Evolutionary conservation across 2,329 filamentous ascomycete species (phyloP), one percentile per base, ranked within the genome.

Genomic region (Neopestalotiopsis rosae): DNA sequence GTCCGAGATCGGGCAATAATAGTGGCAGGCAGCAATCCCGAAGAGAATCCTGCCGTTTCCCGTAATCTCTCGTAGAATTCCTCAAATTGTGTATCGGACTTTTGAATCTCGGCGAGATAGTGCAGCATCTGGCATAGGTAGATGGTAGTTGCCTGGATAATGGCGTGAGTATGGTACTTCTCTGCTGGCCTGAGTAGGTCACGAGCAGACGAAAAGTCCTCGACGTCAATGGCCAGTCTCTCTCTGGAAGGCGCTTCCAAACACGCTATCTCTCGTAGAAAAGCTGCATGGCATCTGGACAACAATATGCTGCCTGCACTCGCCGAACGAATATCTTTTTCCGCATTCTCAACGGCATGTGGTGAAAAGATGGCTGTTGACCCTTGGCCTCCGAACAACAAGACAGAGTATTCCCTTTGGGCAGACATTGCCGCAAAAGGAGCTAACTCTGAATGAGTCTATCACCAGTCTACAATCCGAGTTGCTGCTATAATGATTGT

Each of bases 61-160:
- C 34, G 67, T 20, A 68, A 14, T 24, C 14, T 49, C 28, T 66
- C 62, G 52, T 66, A 68, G 7, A 14, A 66, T 9, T 66, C 24
- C 34, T 68, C 67, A 17, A 30, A 68, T 61, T 32, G 12, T 30
- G 3, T 52, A 52, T 56, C 28, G 5, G 20, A 13, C 13, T 28
- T 30, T 24, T 40, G 61, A 52, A 40, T 42, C 56, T 68, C 67
- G 34, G 67, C 52, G 4, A 68, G 13, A 61, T 68, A 68, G 12
- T 58, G 67, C 49, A 68, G 34, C 34, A 68, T 13, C 52, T 68
- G 67, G 32, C 67, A 68, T 49, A 68, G 67, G 28, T 68, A 68
- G 12, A 68, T 66, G 62, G 67, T 68, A 40, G 62, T 68, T 34
- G 67, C 67, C 56, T 68, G 67, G 20, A 68, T n/a, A 30, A 66